Base-by-base conservation (phyloP, 257 asterid genomes). In the Fraxinus cuspidata region DNA sequence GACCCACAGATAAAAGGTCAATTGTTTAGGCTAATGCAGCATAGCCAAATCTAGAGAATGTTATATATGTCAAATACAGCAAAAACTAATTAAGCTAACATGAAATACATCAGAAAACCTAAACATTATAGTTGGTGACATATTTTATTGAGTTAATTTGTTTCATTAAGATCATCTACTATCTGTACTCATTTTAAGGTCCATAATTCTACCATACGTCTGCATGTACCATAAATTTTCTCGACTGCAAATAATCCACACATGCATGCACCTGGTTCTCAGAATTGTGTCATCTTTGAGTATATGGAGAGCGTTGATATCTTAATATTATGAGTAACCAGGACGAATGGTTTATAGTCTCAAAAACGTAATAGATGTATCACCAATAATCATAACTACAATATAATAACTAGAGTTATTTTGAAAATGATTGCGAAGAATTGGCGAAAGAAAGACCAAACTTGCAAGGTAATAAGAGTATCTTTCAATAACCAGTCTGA, bases 51-150 rank as follows among this genome's bases (percentile, higher is more conserved):
- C 38, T n/a, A 31, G 65, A 67, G 68, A 69, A 65, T 58, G 68
- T 32, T 23, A 29, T 49, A 34, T 37, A 23, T 38, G 10, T 25
- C 25, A 4, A 74, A 70, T 19, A 15, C 6, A 72, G 76, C 27
- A 37, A 38, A 38, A 83, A 75, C 42, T 67, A 67, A 29, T 37
- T 12, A 25, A 29, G n/a, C 7, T 21, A 74, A 74, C 19, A 47
- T n/a, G 28, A 25, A 53, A 49, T 69, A 77, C 68, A 64, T 74
- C 69, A 75, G 37, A 76, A 60, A 37, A 63, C 60, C 40, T 51
- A 47, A 21, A 31, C 32, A 29, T 28, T 16, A 31, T 13, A n/a
- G 40, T 60, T 53, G 25, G 63, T 47, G 65, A 63, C 53, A 60
- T 68, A 40, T 18, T 27, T 37, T 51, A 60, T 42, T 70, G 65